Evolutionary conservation across 2,329 filamentous ascomycete species (phyloP), one percentile per base, ranked within the genome.

Genomic region (Colletotrichum sojae): DNA sequence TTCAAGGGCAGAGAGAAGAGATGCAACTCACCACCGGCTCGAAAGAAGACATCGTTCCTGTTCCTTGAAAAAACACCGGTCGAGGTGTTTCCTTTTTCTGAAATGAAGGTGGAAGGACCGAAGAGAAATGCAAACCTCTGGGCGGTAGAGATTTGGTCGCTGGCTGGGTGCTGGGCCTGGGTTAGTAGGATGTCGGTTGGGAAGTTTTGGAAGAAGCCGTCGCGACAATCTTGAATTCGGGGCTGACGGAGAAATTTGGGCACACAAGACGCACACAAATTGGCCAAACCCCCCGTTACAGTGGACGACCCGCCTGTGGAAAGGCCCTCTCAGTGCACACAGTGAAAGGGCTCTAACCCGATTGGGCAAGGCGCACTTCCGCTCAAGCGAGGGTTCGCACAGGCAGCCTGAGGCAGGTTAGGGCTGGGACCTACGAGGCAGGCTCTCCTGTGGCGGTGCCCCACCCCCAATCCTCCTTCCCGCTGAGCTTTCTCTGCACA

Each of bases 1-100:
- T 31, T 36, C 31, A 15, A 39, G 49, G 39, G 36, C 27, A 48
- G 51, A 40, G 39, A 20, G 18, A 18, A 22, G 36, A 51, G 18
- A 36, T 36, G 31, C 40, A 40, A 91, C 89, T 91, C 85, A 91
- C 90, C 86, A 90, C 89, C 83, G 84, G 82, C 86, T 91, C 90
- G 84, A 91, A 91, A 80, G 86, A 88, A 82, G 89, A 91, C 89
- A 91, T 91, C 81, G 85, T 88, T 82, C 79, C 80, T 73, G 72
- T 76, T 77, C 73, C 76, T 80, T 76, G 31, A 10, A 55, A 51
- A 65, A 78, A 75, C 77, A 72, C 71, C 69, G 73, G 71, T 64
- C 65, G 61, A 59, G 64, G 57, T 53, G 64, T 46, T 67, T 36
- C 10, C 31, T 36, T 48, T 36, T 57, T 40, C 67, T 67, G 69